Evolutionary conservation across 192 early-diverging fungal species (phyloP), one percentile per base, ranked within the genome.

Genomic region (Geranomyces variabilis): DNA sequence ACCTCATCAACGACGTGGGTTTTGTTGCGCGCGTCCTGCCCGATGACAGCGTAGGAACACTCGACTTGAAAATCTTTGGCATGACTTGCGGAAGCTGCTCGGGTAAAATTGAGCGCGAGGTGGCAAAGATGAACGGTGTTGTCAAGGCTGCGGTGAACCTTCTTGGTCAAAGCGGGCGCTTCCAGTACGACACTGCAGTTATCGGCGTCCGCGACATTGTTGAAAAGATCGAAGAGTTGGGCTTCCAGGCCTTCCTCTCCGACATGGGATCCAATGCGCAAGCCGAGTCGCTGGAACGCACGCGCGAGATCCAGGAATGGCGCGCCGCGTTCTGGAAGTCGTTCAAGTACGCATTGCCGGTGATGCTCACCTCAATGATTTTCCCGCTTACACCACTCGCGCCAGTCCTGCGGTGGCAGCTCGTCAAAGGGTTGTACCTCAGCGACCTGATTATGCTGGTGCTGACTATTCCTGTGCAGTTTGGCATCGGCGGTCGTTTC

Each of bases 391-490:
- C 67, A 2, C 56, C 30, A 48, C 56, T 84, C 30, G 17, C 19
- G 1, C 9, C 77, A 1, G 60, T 80, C 0, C 69, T 73, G 28
- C 47, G 65, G 22, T 63, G 19, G 17, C 73, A 81, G n/a, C 55
- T 91, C 7, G 30, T 92, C 10, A 79, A 81, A 0, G 93, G 93
- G 17, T 75, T 95, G 33, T 83, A 85, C 55, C 63, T 92, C 19
- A 88, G 87, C 17, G 81, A 92, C 55, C 24, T 95, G 14, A 62
- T 86, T 22, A 84, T 91, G 79, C 75, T 92, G 63, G 7, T 90
- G 5, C 77, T 99, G 30, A 93, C 95, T 2, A 89, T 91, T n/a
- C 95, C 95, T 31, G 90, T 97, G 17, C 95, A 97, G 83, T 97
- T 99, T 82, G 87, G 87, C 10, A 77, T 97, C 13, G 97, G 95